These are phyloP conservation scores for Zostera marina DNA, from an alignment of 116 monocot genomes.

Conservation along the genomic window DNA sequence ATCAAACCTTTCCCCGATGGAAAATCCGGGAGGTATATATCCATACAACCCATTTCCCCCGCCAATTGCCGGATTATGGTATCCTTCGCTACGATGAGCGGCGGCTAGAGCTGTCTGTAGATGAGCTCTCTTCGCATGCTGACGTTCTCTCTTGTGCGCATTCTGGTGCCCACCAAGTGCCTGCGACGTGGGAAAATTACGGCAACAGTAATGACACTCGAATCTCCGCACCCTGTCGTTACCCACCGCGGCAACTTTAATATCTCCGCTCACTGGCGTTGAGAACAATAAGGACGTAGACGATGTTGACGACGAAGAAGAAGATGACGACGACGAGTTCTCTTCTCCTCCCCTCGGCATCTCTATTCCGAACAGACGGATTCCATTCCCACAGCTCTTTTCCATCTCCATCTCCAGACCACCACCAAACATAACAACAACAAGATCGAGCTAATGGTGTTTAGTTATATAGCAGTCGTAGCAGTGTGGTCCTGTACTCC, in stretches of 20 bases:
- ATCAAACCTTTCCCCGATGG: constrained; percentile 7
- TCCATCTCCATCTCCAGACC: too few relatives aligned
- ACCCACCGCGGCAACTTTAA: background rate
- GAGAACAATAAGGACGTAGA: background rate
- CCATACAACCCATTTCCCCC: constrained; percentile 11
- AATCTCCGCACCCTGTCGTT: constrained; percentile 29
- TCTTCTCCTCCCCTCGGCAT: too few relatives aligned
- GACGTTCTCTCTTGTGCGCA: constrained; percentile 76
- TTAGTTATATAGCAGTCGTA: too few relatives aligned
- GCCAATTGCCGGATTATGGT: background rate
- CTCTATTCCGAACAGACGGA: too few relatives aligned
- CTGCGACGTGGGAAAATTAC: constrained; percentile 68
- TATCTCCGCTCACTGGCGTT: background rate
- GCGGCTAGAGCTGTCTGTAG: constrained; percentile 27
- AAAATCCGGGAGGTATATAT: constrained; percentile 15
- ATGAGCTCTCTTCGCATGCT: constrained; percentile 63
- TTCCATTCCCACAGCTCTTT: too few relatives aligned
- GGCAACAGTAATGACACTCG: constrained; percentile 82
- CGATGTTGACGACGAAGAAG: too few relatives aligned
- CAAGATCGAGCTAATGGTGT: too few relatives aligned
- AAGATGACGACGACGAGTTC: too few relatives aligned
- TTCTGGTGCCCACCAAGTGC: constrained; percentile 75
- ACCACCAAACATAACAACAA: too few relatives aligned
- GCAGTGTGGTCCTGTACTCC: too few relatives aligned
- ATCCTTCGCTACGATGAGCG: constrained; percentile 6